Evolutionary conservation across 1,284 basidiomycete species (phyloP), one percentile per base, ranked within the genome.

Genomic region (Trichosporon ovoides): DNA sequence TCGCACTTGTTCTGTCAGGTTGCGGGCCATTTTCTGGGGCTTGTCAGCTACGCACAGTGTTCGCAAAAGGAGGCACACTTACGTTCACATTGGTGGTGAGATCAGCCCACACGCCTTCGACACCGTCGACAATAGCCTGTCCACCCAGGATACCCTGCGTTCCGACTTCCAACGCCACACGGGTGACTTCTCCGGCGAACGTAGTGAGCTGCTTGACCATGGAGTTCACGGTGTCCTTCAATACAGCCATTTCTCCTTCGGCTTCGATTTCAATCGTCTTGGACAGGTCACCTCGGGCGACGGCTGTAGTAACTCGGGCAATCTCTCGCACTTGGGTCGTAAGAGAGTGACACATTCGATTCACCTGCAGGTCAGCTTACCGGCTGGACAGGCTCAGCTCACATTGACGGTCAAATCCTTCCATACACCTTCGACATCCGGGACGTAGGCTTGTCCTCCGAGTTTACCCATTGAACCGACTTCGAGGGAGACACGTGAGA

Each of bases 381-480:
- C 68, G 40, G 61, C 60, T 1, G 3, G 12, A 4, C 11, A 14
- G 0, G n/a, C n/a, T n/a, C 10, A 9, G 81, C 84, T 69, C 69
- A 91, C 91, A 74, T 92, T 94, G 58, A 86, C 82, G 58, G 93
- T 91, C 70, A 96, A 80, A 73, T 94, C 89, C 61, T 87, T 86
- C 93, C 92, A 96, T 33, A 95, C 93, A 56, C 94, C 93, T 73
- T 96, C 90, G 22, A 96, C 92, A 70, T 93, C 91, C 50, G 91
- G 89, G 2, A 97, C 93, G 64, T 89, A 83, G 6, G 92, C 93
- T 63, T 73, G 88, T 57, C 92, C 91, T 67, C 93, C 93, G 63
- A 96, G 80, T 77, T 92, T 92, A 55, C 92, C 93, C 81, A 86
- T 83, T 48, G 84, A 88, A 66, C 92, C 92, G 75, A 96, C 93